Base-by-base conservation (phyloP, 2,329 filamentous ascomycete genomes). In the Claviceps pusilla region DNA sequence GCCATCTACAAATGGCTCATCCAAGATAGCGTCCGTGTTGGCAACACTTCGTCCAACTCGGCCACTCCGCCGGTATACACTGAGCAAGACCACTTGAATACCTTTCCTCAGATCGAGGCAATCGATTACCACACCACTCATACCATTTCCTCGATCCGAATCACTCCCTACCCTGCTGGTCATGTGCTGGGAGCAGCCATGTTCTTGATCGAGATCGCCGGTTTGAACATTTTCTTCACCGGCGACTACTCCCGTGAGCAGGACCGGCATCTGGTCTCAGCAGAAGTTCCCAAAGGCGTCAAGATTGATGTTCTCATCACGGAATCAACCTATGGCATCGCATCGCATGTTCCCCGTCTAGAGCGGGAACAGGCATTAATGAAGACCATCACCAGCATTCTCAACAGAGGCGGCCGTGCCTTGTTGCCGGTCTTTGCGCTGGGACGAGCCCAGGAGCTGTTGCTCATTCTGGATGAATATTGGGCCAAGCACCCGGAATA, bases 1-100 rank as follows among this genome's bases (percentile, higher is more conserved):
- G 93, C 93, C 62, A 98, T 98, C 67, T 98, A 98, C 79, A 97
- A 97, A 72, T 97, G 93, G 91, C 82, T 97, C 52, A 96, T 97
- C 58, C 89, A 95, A 69, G 93, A 98, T 70, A 95, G 89, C 60
- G 88, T 98, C 48, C 84, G 93, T 56, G 90, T 98, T 35, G 86
- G 85, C 66, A 86, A 83, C 64, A 83, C 79, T 4, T 82, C 80
- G 2, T 81, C 79, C 10, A 79, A 80, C 59, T 72, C 76, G 53
- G 76, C 75, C 0, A 76, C 87, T 63, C 78, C 93, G 76, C 76
- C 88, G 65, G 82, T 97, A 48, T 98, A 96, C 68, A 96, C 89
- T 1, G 93, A 98, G 70, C 85, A 91, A 62, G 93, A 98, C 65
- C 90, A 97, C 69, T 77, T 95, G 33, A 89, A 89, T 58, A 97